phyloP scores from a whole-genome alignment of 2,329 filamentous ascomycete species.

The Colletotrichum coccodes region DNA sequence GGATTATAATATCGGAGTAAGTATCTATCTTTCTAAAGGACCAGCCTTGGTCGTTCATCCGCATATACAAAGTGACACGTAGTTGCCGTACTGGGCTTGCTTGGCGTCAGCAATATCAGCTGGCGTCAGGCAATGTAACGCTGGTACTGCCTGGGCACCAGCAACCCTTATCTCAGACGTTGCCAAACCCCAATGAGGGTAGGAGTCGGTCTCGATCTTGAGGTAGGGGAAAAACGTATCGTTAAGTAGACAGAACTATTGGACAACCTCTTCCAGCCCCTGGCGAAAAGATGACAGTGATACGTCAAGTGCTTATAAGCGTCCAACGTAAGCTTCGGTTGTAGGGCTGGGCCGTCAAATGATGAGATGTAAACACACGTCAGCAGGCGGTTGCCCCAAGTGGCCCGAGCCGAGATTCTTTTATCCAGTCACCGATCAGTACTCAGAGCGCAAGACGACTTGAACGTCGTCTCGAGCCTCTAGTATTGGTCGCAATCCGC shows the following conservation, averaged over 20 bases:
- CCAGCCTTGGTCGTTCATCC: neutral
- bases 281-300: neutral
- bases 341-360: neutral
- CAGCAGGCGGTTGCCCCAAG: neutral
- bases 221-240: no score
- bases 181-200: neutral
- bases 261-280: neutral
- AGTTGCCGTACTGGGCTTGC: neutral
- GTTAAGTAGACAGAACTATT: neutral
- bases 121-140: neutral
- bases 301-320: neutral
- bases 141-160: neutral
- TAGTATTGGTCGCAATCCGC: neutral
- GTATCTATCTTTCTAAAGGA: neutral
- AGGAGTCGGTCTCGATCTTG: no score
- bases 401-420: neutral
- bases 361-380: constrained; percentile 1
- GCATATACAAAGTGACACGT: neutral
- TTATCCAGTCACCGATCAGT: neutral
- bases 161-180: neutral
- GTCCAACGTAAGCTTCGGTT: neutral
- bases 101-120: neutral
- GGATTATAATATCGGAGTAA: neutral
- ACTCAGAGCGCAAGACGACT: neutral
- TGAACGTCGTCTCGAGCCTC: neutral